Evolutionary conservation across 2,329 filamentous ascomycete genomes (phyloP), one percentile per base, ranked within the genome.

Genomic region (Rhynchosporium agropyri): DNA sequence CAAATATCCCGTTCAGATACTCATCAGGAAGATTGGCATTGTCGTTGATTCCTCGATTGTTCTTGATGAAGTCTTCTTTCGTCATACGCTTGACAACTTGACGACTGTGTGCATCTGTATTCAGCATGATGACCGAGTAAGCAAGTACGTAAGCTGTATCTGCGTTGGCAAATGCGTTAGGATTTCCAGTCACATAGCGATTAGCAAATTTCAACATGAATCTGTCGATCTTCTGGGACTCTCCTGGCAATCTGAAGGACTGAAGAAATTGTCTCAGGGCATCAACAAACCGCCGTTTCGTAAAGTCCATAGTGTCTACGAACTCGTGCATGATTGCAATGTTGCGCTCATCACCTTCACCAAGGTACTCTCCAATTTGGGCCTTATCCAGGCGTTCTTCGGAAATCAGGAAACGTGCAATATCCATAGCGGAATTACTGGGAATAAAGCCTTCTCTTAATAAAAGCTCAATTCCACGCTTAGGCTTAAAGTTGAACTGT

Each of bases 121-220:
- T 99, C 58, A 99, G 80, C 84, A 99, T 82, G 71, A 99, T 97
- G 61, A 98, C 95, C 0, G 94, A 98, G 77, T 99, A 99, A 0
- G 92, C 89, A 43, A 99, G 81, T 8, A 99, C 92, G 70, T 99
- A 99, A 13, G 95, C 94, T 0, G 96, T 99, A 75, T 99, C 96
- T 1, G 95, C 96, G 72, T 98, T 99, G 42, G 95, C 95, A 76
- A 97, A 99, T 0, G 95, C 94, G 73, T 97, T 97, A 0, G 95
- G 95, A 70, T 99, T 99, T 36, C 93, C 93, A 64, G 89, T 89
- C 58, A 96, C 90, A 75, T 99, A 99, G 64, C 94, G 88, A 76
- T 98, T 94, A 9, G 95, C 95, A 77, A 98, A 99, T 76, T 99
- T 99, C 69, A 99, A 80, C 95, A 99, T 98, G 78, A 98, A 96